Evolutionary conservation across 2,329 filamentous ascomycete genomes (phyloP).

Genomic region (Teratosphaeriaceae sp.): DNA sequence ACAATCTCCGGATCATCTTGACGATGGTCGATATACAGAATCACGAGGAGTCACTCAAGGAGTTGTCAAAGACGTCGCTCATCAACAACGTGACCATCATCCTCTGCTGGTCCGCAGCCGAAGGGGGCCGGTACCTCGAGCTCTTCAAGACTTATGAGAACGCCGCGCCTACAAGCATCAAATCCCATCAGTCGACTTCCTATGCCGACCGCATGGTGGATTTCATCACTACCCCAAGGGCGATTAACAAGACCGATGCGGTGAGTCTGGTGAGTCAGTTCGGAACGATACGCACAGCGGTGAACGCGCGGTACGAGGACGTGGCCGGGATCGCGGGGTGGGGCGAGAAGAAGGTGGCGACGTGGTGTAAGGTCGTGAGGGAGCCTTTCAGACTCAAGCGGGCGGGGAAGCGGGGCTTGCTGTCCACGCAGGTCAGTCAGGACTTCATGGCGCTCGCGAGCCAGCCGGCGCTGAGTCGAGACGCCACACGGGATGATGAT

Average conservation of each 20-base stretch:
- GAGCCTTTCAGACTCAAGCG: constrained; percentile 77
- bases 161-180: constrained; percentile 73
- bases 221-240: constrained; percentile 83
- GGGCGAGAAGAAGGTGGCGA: constrained; percentile 90
- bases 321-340: constrained; percentile 80
- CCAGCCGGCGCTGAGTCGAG: constrained; percentile 20
- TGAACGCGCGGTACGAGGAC: constrained; percentile 84
- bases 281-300: constrained; percentile 75
- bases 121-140: constrained; percentile 90
- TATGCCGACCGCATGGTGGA: constrained; percentile 86
- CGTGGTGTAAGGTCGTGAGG: constrained; percentile 73
- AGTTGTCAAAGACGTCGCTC: constrained; percentile 85
- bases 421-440: constrained; percentile 28
- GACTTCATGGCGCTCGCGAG: no score
- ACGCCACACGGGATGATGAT: constrained; percentile 19
- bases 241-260: constrained; percentile 91
- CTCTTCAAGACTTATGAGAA: constrained; percentile 93
- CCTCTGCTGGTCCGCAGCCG: constrained; percentile 88
- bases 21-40: constrained; percentile 93
- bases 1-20: constrained; percentile 77
- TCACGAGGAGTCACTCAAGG: constrained; percentile 82
- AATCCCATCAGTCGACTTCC: constrained; percentile 72
- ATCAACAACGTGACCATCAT: constrained; percentile 91
- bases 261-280: constrained; percentile 86
- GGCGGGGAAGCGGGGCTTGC: constrained; percentile 51